Evolutionary conservation across 495 filamentous ascomycete genomes (phyloP).

Genomic region (Xylaria longipes): DNA sequence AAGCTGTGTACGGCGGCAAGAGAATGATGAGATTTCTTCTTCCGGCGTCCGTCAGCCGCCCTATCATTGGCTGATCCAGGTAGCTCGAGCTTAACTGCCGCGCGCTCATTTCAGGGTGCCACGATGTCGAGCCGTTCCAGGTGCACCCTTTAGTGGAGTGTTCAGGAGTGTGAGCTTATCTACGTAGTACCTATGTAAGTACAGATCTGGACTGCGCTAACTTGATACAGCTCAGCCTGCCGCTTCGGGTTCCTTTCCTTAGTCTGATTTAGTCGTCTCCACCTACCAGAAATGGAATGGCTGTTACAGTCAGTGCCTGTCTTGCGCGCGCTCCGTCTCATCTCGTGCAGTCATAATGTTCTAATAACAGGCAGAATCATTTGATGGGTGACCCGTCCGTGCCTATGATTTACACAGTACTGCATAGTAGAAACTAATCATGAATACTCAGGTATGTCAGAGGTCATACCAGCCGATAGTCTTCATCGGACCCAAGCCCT

Average conservation of each 20-base stretch:
- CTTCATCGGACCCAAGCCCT: background rate
- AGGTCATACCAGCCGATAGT: background rate
- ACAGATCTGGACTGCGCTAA: constrained; percentile 10
- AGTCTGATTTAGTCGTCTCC: background rate
- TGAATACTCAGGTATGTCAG: background rate
- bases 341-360: background rate
- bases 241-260: background rate
- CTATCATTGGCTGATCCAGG: constrained; percentile 7
- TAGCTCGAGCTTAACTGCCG: constrained; percentile 4
- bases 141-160: background rate
- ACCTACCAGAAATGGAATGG: constrained; percentile 7
- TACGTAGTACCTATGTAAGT: no score
- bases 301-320: background rate
- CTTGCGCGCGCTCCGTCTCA: background rate
- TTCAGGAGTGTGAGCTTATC: no score
- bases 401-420: background rate
- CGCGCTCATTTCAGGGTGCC: constrained; percentile 7
- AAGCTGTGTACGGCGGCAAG: background rate
- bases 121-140: background rate
- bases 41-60: background rate
- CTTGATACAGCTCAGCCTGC: background rate
- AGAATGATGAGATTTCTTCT: background rate
- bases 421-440: no score
- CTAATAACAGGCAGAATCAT: background rate
- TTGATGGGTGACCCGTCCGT: background rate